Evolutionary conservation across 2,329 filamentous ascomycete species (phyloP).

Genomic region (Sporothrix dimorphospora): DNA sequence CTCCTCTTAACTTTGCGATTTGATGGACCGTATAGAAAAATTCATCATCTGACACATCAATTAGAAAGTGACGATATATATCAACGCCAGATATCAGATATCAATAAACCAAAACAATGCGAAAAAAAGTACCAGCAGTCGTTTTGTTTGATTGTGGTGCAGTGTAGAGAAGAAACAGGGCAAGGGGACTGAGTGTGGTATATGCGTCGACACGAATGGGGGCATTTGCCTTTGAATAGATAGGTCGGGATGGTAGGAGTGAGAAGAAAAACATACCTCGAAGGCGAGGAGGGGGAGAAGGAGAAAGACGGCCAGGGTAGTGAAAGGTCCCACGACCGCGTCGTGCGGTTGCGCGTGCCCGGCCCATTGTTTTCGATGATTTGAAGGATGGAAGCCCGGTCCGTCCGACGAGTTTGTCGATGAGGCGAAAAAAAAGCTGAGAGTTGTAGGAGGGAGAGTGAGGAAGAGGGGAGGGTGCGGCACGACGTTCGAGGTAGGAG

Average conservation of each 20-base stretch:
- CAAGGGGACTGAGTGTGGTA: neutral
- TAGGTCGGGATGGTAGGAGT: neutral
- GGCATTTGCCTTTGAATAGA: neutral
- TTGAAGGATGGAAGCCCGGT: neutral
- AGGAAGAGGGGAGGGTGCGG: neutral
- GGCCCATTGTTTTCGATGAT: neutral
- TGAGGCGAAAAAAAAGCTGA: neutral
- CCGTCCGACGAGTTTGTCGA: neutral
- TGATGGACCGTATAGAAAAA: constrained; percentile 5
- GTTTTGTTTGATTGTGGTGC: neutral
- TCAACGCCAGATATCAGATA: neutral
- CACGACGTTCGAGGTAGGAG: neutral
- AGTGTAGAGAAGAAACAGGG: neutral
- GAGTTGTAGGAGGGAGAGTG: neutral
- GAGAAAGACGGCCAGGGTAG: neutral
- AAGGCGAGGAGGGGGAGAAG: neutral
- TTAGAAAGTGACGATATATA: neutral
- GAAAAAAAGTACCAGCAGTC: neutral
- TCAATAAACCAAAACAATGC: neutral
- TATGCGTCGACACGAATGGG: neutral
- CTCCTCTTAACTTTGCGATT: neutral
- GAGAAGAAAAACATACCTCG: neutral
- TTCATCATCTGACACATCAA: neutral
- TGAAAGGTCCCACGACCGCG: neutral
- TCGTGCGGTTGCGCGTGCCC: neutral